These are phyloP conservation scores for Colletotrichum spinosum DNA, from an alignment of 2,329 filamentous ascomycete genomes.

Conservation along the genomic window DNA sequence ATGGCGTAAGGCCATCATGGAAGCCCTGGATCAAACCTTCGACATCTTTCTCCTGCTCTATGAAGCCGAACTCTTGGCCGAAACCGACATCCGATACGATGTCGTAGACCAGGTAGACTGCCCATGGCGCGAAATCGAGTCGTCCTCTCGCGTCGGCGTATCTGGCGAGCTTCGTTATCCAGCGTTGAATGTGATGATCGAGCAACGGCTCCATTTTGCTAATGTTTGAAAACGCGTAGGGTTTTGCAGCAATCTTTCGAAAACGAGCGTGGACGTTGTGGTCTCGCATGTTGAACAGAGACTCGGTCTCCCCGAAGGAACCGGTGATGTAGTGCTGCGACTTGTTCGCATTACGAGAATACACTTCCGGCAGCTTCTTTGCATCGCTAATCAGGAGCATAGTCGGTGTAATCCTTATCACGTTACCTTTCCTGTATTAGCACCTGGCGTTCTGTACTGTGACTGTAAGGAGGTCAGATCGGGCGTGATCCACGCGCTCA, in stretches of 20 bases:
- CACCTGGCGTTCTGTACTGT: too few relatives aligned
- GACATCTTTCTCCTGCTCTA: slow-evolving; percentile 63
- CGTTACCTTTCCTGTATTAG: slow-evolving; percentile 52
- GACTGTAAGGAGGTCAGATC: too few relatives aligned
- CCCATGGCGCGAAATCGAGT: slow-evolving; percentile 68
- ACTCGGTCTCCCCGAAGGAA: slow-evolving; percentile 66
- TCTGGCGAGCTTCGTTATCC: slow-evolving; percentile 59
- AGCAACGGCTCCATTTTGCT: slow-evolving; percentile 70
- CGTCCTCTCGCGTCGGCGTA: slow-evolving; percentile 57
- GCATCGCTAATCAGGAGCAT: slow-evolving; percentile 65
- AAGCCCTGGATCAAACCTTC: slow-evolving; percentile 65
- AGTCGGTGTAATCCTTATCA: slow-evolving; percentile 64
- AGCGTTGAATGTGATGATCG: slow-evolving; percentile 61
- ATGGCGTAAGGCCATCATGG: slow-evolving; percentile 62
- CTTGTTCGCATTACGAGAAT: slow-evolving; percentile 66
- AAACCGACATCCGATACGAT: slow-evolving; percentile 68
- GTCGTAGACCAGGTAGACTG: slow-evolving; percentile 68
- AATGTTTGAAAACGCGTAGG: slow-evolving; percentile 67
- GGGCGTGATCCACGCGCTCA: slow-evolving; percentile 39
- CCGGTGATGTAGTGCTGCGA: slow-evolving; percentile 69
- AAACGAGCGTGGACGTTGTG: slow-evolving; percentile 61
- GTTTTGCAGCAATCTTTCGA: slow-evolving; percentile 65
- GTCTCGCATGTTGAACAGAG: slow-evolving; percentile 68
- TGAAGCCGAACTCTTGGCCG: slow-evolving; percentile 66
- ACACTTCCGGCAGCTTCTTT: slow-evolving; percentile 66